Conservation (phyloP, 179 eudicot genomes). For the Silene coronaria region DNA sequence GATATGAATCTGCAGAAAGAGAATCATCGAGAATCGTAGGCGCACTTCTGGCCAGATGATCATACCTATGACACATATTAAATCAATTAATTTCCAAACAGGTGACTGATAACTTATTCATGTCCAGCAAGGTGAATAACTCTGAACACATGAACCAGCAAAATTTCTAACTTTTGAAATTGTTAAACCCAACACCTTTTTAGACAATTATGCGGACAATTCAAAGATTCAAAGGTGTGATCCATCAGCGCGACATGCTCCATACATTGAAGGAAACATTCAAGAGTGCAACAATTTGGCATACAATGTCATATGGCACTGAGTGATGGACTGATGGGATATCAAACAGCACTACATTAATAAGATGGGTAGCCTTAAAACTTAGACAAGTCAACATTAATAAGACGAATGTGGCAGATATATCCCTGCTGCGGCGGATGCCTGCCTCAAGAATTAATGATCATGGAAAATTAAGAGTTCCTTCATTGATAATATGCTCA, state of each 20-base stretch:
- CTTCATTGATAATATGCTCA: not conserved
- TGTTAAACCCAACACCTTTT: conserved; percentile 1
- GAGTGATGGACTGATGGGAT: not conserved
- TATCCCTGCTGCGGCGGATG: not conserved
- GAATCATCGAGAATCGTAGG: conserved; percentile 96
- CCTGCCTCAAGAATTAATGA: not conserved
- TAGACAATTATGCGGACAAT: not conserved
- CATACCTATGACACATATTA: conserved; percentile 57
- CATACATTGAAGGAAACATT: not conserved
- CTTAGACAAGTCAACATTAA: not conserved
- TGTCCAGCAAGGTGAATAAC: not conserved
- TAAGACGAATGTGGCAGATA: not conserved
- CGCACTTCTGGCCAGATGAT: conserved; percentile 95
- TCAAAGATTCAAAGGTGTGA: not conserved
- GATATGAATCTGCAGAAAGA: conserved; percentile 97
- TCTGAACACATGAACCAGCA: not conserved
- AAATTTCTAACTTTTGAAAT: not conserved
- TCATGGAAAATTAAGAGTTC: not conserved
- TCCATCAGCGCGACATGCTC: too few relatives aligned
- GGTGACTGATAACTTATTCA: not conserved
- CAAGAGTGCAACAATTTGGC: not conserved
- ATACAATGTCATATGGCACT: not conserved
- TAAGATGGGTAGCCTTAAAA: too few relatives aligned
- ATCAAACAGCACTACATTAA: not conserved
- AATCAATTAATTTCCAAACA: conserved; percentile 17